Base-by-base conservation (phyloP, 441 rosid genomes). In the Bruguiera hainesii region DNA sequence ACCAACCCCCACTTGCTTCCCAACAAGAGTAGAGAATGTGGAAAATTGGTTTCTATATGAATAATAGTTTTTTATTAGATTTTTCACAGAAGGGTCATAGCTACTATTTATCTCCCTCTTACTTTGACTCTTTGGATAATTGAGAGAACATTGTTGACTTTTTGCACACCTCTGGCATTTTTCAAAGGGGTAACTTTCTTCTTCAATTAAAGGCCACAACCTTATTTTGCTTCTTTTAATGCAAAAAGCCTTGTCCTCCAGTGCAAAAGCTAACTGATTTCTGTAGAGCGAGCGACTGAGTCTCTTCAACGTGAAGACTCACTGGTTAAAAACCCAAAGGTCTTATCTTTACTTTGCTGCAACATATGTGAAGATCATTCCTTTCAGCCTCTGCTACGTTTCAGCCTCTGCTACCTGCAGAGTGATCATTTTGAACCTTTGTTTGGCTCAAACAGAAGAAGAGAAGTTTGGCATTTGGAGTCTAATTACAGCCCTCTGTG, bases 1-100 rank as follows among this genome's bases (percentile, higher is more conserved):
- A 89, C 84, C 94, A 78, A 89, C 91, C 83, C 84, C 85, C 87
- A 83, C 90, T 85, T 73, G 81, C 83, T 76, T 82, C 71, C 78
- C 81, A 79, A 78, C 89, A 77, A 76, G 71, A 76, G 65, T 42
- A 80, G 67, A 76, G 76, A 82, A 76, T 52, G 73, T 77, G 70
- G 75, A 57, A 68, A 68, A 58, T 35, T 21, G 57, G 42, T 65
- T 53, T 58, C 37, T 52, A 67, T 51, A 49, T 55, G 20, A 65
- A 33, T 19, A 20, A 16, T 46, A 56, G 26, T 61, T 64, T 52
- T 56, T 26, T 57, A 55, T 26, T 52, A 13, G 31, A 70, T 52
- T 52, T 25, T 9, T 13, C 29, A 37, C 30, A 52, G 6, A 55
- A 37, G 28, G 60, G 56, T 49, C 53, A 56, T n/a, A 1, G 63